Percentiles rank a stretch among this genome's conserved stretches.
Evolutionary conservation across 2,329 filamentous ascomycete species (phyloP).

Genomic region (Botrytis cinerea): DNA sequence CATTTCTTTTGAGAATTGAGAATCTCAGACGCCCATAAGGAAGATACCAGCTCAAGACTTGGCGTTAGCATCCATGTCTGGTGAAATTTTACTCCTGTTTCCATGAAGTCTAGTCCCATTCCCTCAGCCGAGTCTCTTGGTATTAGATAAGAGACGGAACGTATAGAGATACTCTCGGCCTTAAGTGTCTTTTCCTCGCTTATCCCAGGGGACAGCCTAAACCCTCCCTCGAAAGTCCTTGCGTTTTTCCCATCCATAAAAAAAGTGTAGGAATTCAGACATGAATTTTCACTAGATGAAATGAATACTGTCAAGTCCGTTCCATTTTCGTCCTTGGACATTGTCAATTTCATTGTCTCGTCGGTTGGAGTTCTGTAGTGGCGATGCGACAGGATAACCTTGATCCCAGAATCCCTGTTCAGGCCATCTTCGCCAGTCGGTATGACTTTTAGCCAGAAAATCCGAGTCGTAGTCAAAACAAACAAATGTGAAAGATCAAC

Average conservation of each 20-base stretch:
- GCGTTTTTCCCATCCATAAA: constrained; percentile 22
- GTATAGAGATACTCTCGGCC: constrained; percentile 1
- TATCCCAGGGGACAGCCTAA: constrained; percentile 26
- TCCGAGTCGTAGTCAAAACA: constrained; percentile 51
- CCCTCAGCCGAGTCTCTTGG: constrained; percentile 13
- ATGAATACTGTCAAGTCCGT: constrained; percentile 30
- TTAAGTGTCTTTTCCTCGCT: not conserved
- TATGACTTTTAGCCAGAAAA: constrained; percentile 40
- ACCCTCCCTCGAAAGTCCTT: constrained; percentile 31
- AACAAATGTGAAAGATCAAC: constrained; percentile 53
- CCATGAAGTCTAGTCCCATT: constrained; percentile 38
- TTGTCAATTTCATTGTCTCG: constrained; percentile 45
- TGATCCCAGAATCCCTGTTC: constrained; percentile 25
- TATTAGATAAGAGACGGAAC: not conserved
- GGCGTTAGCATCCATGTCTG: constrained; percentile 49
- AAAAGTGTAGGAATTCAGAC: constrained; percentile 40
- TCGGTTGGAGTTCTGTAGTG: constrained; percentile 48
- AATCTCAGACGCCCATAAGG: constrained; percentile 38
- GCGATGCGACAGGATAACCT: constrained; percentile 47
- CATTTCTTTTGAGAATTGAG: not conserved
- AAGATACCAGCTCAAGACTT: constrained; percentile 49
- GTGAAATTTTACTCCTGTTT: constrained; percentile 48
- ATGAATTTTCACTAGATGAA: constrained; percentile 31
- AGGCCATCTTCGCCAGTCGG: constrained; percentile 28
- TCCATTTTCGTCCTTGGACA: constrained; percentile 37